These are phyloP conservation scores for Yarrowia galli DNA, from an alignment of 1,139 yeast species.

Conservation along the genomic window DNA sequence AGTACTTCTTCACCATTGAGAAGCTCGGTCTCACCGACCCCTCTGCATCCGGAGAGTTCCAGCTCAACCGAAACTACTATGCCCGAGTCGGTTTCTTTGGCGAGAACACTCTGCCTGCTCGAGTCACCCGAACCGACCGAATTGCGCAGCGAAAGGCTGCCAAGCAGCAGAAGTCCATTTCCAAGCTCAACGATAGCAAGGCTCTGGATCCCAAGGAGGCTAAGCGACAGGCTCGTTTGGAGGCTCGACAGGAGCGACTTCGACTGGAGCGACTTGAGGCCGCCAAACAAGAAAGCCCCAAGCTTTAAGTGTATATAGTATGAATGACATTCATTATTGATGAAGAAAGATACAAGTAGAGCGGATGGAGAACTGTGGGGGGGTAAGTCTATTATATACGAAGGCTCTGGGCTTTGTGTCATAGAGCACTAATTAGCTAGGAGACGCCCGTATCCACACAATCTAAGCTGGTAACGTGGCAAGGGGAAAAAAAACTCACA, in stretches of 20 bases:
- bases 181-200: conserved; percentile 43
- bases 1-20: conserved; percentile 84
- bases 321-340: conserved; percentile 5
- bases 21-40: conserved; percentile 88
- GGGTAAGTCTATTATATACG: too few relatives aligned
- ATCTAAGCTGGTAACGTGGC: too few relatives aligned
- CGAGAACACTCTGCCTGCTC: conserved; percentile 49
- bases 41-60: conserved; percentile 79
- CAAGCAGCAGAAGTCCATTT: conserved; percentile 44
- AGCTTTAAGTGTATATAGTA: conserved; percentile 35
- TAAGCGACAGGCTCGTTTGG: conserved; percentile 29
- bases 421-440: too few relatives aligned
- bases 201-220: neutral
- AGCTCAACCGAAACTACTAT: conserved; percentile 82
- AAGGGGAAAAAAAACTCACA: too few relatives aligned
- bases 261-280: neutral
- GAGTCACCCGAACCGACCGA: conserved; percentile 43
- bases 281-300: neutral
- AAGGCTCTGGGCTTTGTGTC: too few relatives aligned
- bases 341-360: too few relatives aligned
- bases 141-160: conserved; percentile 45
- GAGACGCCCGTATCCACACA: too few relatives aligned
- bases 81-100: conserved; percentile 89
- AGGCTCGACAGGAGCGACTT: conserved; percentile 6
- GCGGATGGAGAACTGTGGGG: too few relatives aligned